These are phyloP conservation scores for Chloropicon primus DNA, from an alignment of 139 green algal species.

Conservation along the genomic window DNA sequence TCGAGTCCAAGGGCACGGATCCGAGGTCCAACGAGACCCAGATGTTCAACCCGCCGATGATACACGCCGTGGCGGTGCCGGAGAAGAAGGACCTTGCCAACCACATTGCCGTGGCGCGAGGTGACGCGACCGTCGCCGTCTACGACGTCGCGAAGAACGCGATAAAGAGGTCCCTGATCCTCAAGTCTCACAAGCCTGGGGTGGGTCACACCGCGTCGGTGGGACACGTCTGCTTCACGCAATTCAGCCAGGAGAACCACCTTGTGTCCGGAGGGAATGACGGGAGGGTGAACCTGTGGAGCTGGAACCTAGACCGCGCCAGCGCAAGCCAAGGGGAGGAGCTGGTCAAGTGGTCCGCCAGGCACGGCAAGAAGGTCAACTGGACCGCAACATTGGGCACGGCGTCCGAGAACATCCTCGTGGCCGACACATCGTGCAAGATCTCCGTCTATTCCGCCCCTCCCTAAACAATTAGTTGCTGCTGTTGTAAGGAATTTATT, in stretches of 20 bases:
- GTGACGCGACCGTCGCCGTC: constrained; percentile 32
- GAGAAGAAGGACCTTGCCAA: constrained; percentile 9
- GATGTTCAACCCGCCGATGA: constrained; percentile 51
- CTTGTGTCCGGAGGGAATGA: not conserved
- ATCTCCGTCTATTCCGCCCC: not conserved
- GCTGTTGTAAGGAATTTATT: not conserved
- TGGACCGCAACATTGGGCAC: not conserved
- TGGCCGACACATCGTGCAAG: not conserved
- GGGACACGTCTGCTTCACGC: not conserved
- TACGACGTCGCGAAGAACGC: constrained; percentile 13
- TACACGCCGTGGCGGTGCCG: constrained; percentile 29
- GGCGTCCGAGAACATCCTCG: not conserved
- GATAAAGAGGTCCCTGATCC: not conserved
- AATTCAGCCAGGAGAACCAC: not conserved
- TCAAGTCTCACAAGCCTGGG: not conserved
- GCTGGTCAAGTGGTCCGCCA: not conserved
- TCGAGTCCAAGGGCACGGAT: not conserved
- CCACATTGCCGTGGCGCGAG: constrained; percentile 23
- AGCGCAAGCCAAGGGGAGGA: not conserved
- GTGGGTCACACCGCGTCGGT: not conserved
- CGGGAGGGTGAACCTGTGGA: not conserved
- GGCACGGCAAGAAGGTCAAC: not conserved
- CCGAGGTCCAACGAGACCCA: constrained; percentile 12
- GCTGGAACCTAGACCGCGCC: not conserved
- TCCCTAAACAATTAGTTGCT: not conserved